Conservation (phyloP, 345 rosid species). For the Camelina hispida region DNA sequence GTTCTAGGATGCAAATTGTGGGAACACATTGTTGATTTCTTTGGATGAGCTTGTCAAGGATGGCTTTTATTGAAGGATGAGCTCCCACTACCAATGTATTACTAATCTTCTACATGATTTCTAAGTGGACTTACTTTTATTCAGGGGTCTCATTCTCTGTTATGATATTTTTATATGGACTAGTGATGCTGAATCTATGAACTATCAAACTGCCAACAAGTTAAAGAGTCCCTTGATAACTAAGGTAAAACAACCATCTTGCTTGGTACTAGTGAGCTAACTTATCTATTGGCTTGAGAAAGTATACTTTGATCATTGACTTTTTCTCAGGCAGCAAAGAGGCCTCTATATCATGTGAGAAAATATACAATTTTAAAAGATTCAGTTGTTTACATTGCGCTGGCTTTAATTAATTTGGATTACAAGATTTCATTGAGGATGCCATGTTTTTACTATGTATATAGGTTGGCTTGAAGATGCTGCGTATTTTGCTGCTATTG, state of each 20-base stretch:
- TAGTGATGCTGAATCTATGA: constrained; percentile 68
- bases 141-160: constrained; percentile 4
- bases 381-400: neutral
- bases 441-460: constrained; percentile 10
- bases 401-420: constrained; percentile 2
- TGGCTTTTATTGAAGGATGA: constrained; percentile 71
- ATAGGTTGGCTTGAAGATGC: constrained; percentile 99
- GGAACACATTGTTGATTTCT: constrained; percentile 87
- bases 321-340: constrained; percentile 77
- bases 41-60: constrained; percentile 90
- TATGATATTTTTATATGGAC: constrained; percentile 19
- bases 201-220: constrained; percentile 60
- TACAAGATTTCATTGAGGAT: constrained; percentile 15
- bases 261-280: neutral
- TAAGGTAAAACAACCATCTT: constrained; percentile 53
- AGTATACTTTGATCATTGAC: constrained; percentile 14
- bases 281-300: neutral
- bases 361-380: neutral
- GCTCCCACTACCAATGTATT: constrained; percentile 82
- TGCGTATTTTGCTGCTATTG: constrained; percentile 94
- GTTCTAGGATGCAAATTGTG: constrained; percentile 97
- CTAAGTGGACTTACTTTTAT: neutral
- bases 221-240: constrained; percentile 76
- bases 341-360: constrained; percentile 73
- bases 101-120: constrained; percentile 30